Base-by-base conservation (phyloP, 257 asterid genomes). In the Craterostigma plantagineum region DNA sequence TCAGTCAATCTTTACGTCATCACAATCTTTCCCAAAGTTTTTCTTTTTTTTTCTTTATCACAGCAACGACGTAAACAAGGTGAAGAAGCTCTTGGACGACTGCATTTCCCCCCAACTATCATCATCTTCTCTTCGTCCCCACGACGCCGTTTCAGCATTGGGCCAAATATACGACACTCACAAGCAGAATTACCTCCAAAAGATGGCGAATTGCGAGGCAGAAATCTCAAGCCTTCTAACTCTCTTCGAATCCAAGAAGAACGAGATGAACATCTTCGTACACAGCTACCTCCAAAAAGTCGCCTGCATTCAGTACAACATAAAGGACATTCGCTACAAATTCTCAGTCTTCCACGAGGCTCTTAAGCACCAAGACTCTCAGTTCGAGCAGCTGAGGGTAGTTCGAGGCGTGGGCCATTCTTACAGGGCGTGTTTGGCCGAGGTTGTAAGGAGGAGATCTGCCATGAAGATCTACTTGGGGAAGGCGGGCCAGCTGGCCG, bases 281-380 rank as follows among this genome's bases (percentile, higher is more conserved):
- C 97, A 81, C 59, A 68, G 55, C 55, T 78, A 78, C 59, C 76
- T 81, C 94, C 97, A 86, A 62, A 71, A 75, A 70, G 77, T 86
- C 55, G 97, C 94, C 35, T 73, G 63, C 41, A 70, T 86, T 44
- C 97, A 86, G 64, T 78, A 60, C 63, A 67, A 63, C 51, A 81
- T 86, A 34, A 81, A 86, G 62, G 94, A 75, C 47, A 79, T 76
- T 27, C 79, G 93, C 18, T 71, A 12, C 72, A 78, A 76, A 62
- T 81, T 86, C 64, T 74, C 92, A 42, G 93, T 86, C 40, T 81
- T 81, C 70, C 91, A 76, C 69, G 97, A 86, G 69, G 93, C 94
- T 50, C 49, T 86, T 55, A 78, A 79, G 71, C 75, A 78, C 48
- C 97, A 86, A 58, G 63, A 60, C 38, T 87, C 81, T 56, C 92